Base-by-base conservation (phyloP, 257 asterid genomes). In the Salvia miltiorrhiza region DNA sequence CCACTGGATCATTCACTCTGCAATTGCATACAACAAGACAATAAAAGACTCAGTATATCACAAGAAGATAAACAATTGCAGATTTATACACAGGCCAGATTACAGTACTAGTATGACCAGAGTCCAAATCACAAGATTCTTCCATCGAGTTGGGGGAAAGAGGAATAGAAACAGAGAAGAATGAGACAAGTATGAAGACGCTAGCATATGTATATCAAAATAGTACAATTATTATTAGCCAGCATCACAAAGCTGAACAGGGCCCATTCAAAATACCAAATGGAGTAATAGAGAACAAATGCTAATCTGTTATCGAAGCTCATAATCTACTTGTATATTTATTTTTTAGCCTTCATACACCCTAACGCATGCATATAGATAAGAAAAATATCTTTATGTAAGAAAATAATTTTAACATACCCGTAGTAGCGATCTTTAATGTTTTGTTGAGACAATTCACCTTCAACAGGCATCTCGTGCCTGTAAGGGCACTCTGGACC, bases 381-480 rank as follows among this genome's bases (percentile, higher is more conserved):
- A 35, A 32, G 40, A 40, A 67, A 57, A 70, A 63, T 49, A 43
- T 21, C 2, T 4, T 54, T 37, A 28, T 74, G 47, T 63, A n/a
- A 23, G 7, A 44, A 67, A 28, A 23, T 1, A 61, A 33, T 7
- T 53, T 5, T 19, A 26, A 62, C 95, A 59, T 94, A 94, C 99
- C 98, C 98, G 11, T 94, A 89, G 76, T 94, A 94, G 69, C 99
- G 97, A 69, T 94, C 98, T 80, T 94, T 89, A 32, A 94, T 94
- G 68, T 94, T 94, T 76, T 94, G 98, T 65, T 91, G 99, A 7
- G 99, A 91, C 71, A 94, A 67, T 77, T 94, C 99, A 62, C 99
- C 99, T n/a, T 93, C 90, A 47, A 75, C 96, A 4, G 99, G 99
- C 99, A 91, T 94, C 80, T 94, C 98, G n/a, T 91, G 99, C 79